A percentile compares a stretch with the other conserved stretches of the same genome.
Conservation (phyloP, 345 rosid species). For the Rhodamnia rubescens region DNA sequence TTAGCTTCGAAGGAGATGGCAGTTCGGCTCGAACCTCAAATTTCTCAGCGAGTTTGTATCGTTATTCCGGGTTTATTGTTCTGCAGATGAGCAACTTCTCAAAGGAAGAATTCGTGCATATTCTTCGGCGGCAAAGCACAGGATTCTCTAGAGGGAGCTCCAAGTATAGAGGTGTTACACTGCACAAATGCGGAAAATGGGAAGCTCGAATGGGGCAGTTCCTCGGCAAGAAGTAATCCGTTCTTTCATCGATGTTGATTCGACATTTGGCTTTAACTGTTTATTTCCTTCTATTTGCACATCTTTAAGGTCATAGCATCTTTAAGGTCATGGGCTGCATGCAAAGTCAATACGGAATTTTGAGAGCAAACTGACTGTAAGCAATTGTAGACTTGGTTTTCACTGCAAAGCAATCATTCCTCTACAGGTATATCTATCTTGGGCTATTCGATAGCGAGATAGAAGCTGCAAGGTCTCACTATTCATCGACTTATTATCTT, state of each 20-base stretch:
- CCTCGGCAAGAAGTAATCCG: conserved; percentile 63
- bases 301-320: not conserved
- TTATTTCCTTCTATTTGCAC: not conserved
- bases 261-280: not conserved
- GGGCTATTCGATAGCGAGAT: conserved; percentile 85
- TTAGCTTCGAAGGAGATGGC: not conserved
- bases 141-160: conserved; percentile 72
- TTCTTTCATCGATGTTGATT: not conserved
- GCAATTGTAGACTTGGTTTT: not conserved
- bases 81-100: conserved; percentile 46
- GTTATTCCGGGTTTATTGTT: not conserved
- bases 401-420: conserved; percentile 12
- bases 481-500: not conserved
- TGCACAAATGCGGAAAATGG: conserved; percentile 73
- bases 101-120: conserved; percentile 69
- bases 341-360: not conserved
- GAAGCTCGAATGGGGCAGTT: conserved; percentile 82
- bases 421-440: conserved; percentile 84
- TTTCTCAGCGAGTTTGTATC: not conserved
- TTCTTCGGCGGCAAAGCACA: conserved; percentile 67
- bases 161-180: conserved; percentile 59
- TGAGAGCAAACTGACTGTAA: not conserved
- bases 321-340: not conserved
- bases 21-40: not conserved
- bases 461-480: conserved; percentile 87